phyloP scores from a whole-genome alignment of 2,329 filamentous ascomycete genomes.

The Aspergillus spinulosporus region DNA sequence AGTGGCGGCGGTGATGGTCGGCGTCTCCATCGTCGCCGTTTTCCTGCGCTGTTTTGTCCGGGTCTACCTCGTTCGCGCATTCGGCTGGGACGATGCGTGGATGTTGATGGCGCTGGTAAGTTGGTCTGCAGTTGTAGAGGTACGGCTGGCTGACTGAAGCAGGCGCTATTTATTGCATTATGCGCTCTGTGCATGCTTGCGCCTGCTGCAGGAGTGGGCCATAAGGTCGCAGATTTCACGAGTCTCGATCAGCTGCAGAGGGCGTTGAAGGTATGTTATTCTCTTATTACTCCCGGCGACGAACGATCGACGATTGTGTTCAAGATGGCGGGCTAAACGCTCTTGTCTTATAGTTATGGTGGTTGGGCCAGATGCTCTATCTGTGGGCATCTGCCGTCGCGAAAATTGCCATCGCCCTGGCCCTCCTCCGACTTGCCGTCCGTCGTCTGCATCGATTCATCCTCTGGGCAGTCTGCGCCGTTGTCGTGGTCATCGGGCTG shows the following conservation, averaged over 20 bases:
- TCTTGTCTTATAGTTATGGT: constrained; percentile 51
- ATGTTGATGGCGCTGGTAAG: constrained; percentile 27
- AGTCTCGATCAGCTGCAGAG: neutral
- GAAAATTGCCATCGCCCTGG: constrained; percentile 54
- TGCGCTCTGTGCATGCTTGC: constrained; percentile 12
- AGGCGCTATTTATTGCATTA: constrained; percentile 10
- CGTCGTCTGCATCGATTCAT: constrained; percentile 42
- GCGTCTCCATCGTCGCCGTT: constrained; percentile 22
- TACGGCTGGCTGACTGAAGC: neutral
- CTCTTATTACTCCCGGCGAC: no score
- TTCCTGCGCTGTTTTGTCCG: constrained; percentile 26
- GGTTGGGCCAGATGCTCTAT: constrained; percentile 55
- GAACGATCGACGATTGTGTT: neutral
- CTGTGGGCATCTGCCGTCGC: constrained; percentile 45
- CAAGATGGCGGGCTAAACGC: neutral
- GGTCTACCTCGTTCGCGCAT: constrained; percentile 21
- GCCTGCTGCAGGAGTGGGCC: constrained; percentile 8
- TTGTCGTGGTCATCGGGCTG: constrained; percentile 45
- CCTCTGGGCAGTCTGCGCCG: constrained; percentile 47
- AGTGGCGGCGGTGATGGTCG: constrained; percentile 22
- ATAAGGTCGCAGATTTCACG: constrained; percentile 9
- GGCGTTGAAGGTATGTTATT: constrained; percentile 14
- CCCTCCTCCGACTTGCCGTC: constrained; percentile 53
- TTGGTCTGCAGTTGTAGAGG: neutral
- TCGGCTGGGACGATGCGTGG: constrained; percentile 28